Base-by-base conservation (phyloP, 768 basidiomycete species). In the Cystoderma amianthinum region DNA sequence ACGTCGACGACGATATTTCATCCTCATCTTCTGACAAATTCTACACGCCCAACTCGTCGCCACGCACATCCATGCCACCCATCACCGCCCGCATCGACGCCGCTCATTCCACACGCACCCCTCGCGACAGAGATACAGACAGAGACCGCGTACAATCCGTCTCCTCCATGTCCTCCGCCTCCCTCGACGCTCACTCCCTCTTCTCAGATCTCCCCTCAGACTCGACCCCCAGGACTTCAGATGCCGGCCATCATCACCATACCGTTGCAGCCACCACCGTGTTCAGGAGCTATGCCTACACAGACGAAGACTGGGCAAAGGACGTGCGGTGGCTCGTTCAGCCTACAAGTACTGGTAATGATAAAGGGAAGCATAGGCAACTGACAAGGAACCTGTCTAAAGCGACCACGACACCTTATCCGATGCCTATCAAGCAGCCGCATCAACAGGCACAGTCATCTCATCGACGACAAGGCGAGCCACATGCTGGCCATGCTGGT, bases 311-410 rank as follows among this genome's bases (percentile, higher is more conserved):
- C 48, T 85, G 81, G 84, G 72, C 78, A 10, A 74, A 71, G 46
- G 82, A 85, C 38, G 74, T 82, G 13, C 70, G 78, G 23, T 83
- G 78, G 78, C 74, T 86, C 21, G 71, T 38, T 55, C 73, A 28
- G 54, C 59, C 24, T 28, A 37, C 47, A 25, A 39, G 44, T 13
- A 41, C 42, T 19, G 22, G 22, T 16, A 40, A 28, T 32, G 36
- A 25, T 21, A 34, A 45, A 43, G 57, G 5, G 57, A 51, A 12
- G 51, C 52, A 22, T 51, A 58, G 12, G 48, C 51, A 6, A 34
- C 34, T 9, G 35, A 10, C 9, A 11, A 36, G 35, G 17, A 10
- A 13, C 43, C 20, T 38, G 41, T 12, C 21, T 16, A 32, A 18
- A 17, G 21, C 19, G 30, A 30, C 21, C 19, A 34, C 39, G 30